Percentiles rank a stretch among this genome's conserved stretches.
Conservation (phyloP, 768 basidiomycete species). For the Baorangia bicolor region DNA sequence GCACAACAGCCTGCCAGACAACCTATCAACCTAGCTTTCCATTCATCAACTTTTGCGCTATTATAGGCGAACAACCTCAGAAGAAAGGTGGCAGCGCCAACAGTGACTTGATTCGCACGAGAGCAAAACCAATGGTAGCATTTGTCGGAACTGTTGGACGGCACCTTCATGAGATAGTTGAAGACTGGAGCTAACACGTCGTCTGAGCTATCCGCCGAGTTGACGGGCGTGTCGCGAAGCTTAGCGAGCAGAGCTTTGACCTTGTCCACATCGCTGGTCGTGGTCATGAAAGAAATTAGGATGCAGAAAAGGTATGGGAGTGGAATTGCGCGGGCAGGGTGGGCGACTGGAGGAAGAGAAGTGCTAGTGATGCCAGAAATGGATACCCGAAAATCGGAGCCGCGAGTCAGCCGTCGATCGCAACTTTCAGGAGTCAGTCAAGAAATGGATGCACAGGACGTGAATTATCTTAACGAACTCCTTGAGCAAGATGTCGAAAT, state of each 20-base stretch:
- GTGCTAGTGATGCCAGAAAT: constrained; percentile 12
- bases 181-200: constrained; percentile 50
- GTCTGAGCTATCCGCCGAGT: constrained; percentile 48
- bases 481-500: constrained; percentile 64
- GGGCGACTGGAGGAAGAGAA: not conserved
- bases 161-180: constrained; percentile 50
- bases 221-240: constrained; percentile 59
- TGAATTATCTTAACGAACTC: constrained; percentile 56
- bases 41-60: constrained; percentile 54
- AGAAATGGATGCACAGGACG: constrained; percentile 54
- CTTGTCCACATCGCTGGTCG: constrained; percentile 30
- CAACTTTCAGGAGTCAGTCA: not conserved
- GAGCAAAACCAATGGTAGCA: constrained; percentile 80
- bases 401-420: constrained; percentile 5
- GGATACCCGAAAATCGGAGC: constrained; percentile 1
- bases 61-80: constrained; percentile 81
- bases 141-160: constrained; percentile 37
- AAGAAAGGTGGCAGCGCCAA: constrained; percentile 76
- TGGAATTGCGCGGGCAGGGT: not conserved
- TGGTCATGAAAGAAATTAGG: constrained; percentile 23
- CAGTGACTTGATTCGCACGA: constrained; percentile 51
- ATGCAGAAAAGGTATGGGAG: not conserved
- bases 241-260: constrained; percentile 50
- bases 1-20: constrained; percentile 64
- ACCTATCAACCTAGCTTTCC: constrained; percentile 55